Evolutionary conservation across 805 yeast species (phyloP).

Genomic region (Candida sonorensis): DNA sequence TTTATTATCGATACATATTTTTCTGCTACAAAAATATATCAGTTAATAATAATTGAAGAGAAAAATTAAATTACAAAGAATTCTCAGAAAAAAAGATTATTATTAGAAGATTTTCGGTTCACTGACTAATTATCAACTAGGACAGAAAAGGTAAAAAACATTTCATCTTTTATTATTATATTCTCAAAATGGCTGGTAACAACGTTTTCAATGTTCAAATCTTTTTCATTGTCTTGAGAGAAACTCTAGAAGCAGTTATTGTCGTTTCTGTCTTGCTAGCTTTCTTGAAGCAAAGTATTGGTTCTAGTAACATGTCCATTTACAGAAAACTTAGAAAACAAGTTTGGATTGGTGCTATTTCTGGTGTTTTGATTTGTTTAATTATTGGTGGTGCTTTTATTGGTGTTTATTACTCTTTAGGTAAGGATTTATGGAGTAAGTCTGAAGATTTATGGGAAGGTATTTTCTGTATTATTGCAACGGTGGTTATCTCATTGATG

Average conservation of each 20-base stretch:
- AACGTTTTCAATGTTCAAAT: conserved; percentile 63
- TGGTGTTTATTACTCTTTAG: conserved; percentile 81
- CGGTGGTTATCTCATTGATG: conserved; percentile 84
- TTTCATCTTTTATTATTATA: too few species aligned
- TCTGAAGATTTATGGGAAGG: conserved; percentile 98
- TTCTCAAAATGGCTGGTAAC: conserved; percentile 23
- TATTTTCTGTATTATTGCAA: conserved; percentile 83
- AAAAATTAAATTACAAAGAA: too few species aligned
- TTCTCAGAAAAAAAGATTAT: too few species aligned
- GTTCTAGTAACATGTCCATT: conserved; percentile 32
- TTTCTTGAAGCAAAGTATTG: conserved; percentile 85
- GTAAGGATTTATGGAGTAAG: conserved; percentile 74
- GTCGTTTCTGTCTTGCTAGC: conserved; percentile 89
- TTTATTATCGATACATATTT: too few species aligned
- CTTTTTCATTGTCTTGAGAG: conserved; percentile 90
- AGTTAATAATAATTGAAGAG: too few species aligned
- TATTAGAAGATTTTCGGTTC: too few species aligned
- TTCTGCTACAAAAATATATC: too few species aligned
- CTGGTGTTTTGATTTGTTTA: conserved; percentile 75
- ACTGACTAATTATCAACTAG: too few species aligned
- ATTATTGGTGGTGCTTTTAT: conserved; percentile 88
- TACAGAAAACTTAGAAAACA: conserved; percentile 65
- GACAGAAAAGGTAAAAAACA: too few species aligned
- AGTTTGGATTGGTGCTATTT: conserved; percentile 76
- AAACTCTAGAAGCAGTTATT: conserved; percentile 85